Evolutionary conservation across 2,329 filamentous ascomycete genomes (phyloP).

Genomic region (Diaporthe sp.): DNA sequence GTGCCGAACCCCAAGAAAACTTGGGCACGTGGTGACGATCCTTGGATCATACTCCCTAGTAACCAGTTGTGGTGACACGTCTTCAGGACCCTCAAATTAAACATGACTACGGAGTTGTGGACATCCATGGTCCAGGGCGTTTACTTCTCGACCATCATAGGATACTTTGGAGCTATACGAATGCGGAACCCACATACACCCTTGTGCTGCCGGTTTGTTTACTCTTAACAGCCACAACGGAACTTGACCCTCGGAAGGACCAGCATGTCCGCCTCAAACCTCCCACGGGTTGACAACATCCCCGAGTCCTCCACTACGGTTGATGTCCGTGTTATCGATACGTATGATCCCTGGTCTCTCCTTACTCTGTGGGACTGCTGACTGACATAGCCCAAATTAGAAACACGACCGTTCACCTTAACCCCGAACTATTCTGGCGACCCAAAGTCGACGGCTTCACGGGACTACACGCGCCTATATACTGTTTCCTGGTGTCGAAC

Average conservation of each 20-base stretch:
- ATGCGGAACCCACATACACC: background rate
- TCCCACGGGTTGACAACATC: background rate
- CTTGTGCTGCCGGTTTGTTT: background rate
- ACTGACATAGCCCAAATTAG: background rate
- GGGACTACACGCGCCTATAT: conserved; percentile 10
- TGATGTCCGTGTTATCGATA: conserved; percentile 27
- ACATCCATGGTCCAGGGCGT: background rate
- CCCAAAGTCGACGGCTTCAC: conserved; percentile 8
- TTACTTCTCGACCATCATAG: background rate
- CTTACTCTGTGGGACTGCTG: background rate
- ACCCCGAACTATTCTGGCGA: conserved; percentile 21
- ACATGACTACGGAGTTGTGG: background rate
- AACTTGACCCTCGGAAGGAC: background rate
- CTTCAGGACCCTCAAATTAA: background rate
- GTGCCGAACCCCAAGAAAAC: background rate
- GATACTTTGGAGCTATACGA: background rate
- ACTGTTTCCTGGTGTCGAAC: conserved; percentile 16
- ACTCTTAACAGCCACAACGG: background rate
- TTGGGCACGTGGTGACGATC: background rate
- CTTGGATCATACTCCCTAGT: background rate
- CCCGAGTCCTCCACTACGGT: conserved; percentile 17
- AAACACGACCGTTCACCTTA: conserved; percentile 11
- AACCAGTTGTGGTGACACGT: background rate
- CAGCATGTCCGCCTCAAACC: background rate
- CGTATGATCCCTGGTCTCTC: background rate